Percentiles rank a stretch among this genome's conserved stretches.
These are phyloP conservation scores for Penicillium sp. DNA, from an alignment of 2,329 filamentous ascomycete species.

Conservation along the genomic window DNA sequence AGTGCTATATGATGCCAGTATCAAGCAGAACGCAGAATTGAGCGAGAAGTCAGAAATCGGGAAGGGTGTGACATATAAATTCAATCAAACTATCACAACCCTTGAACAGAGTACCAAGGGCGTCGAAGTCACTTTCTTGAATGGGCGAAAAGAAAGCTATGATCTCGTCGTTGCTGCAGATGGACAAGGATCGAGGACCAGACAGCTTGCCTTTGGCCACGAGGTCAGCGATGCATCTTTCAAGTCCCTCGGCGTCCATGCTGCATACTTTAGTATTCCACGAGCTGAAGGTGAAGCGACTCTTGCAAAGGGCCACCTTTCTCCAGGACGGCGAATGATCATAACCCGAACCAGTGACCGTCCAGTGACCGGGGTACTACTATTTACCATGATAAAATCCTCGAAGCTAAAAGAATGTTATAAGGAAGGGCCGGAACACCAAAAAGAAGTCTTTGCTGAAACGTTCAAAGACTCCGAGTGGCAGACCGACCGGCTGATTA, in stretches of 20 bases:
- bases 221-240: slow-evolving; percentile 16
- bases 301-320: slow-evolving; percentile 14
- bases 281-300: slow-evolving; percentile 13
- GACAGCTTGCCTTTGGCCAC: slow-evolving; percentile 32
- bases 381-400: slow-evolving; percentile 16
- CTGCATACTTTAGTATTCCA: slow-evolving; percentile 28
- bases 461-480: slow-evolving; percentile 37
- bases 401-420: background rate
- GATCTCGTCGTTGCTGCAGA: slow-evolving; percentile 57
- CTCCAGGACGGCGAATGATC: slow-evolving; percentile 21
- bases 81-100: background rate
- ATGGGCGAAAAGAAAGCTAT: slow-evolving; percentile 42
- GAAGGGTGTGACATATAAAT: background rate
- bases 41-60: background rate
- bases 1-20: slow-evolving; percentile 48
- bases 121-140: slow-evolving; percentile 41
- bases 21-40: slow-evolving; percentile 24
- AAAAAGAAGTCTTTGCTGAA: slow-evolving; percentile 26
- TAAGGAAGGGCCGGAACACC: slow-evolving; percentile 14
- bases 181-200: slow-evolving; percentile 50
- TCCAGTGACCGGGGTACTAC: slow-evolving; percentile 21
- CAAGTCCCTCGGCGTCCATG: slow-evolving; percentile 19
- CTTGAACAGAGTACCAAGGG: slow-evolving; percentile 26
- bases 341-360: slow-evolving; percentile 21
- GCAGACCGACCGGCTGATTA: slow-evolving; percentile 32